Percentiles rank a stretch among this genome's conserved stretches.
Evolutionary conservation across 352 stramenopile species (phyloP).

Genomic region (Pythium phragmiticola): DNA sequence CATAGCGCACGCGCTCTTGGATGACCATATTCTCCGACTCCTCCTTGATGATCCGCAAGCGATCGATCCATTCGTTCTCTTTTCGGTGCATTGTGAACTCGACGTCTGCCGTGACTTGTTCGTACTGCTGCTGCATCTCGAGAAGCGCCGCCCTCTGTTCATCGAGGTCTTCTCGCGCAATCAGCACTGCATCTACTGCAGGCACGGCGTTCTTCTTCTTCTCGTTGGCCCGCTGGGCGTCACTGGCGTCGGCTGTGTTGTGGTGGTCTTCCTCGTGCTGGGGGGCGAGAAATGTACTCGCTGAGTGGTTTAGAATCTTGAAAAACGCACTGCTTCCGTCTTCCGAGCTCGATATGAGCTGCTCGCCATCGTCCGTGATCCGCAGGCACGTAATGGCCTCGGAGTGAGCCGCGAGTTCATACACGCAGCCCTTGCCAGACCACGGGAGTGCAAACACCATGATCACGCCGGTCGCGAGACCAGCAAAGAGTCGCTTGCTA

Average conservation of each 20-base stretch:
- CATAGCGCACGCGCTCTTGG: slow-evolving; percentile 72
- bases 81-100: slow-evolving; percentile 85
- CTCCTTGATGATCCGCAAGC: slow-evolving; percentile 73
- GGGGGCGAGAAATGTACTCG: background rate
- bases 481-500: slow-evolving; percentile 61
- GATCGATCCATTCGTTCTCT: slow-evolving; percentile 87
- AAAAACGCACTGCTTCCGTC: slow-evolving; percentile 69
- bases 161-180: slow-evolving; percentile 78
- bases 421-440: slow-evolving; percentile 28
- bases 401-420: slow-evolving; percentile 56
- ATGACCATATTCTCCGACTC: slow-evolving; percentile 76
- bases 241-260: background rate
- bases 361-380: slow-evolving; percentile 74
- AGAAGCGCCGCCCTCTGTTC: slow-evolving; percentile 48
- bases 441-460: slow-evolving; percentile 67
- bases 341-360: slow-evolving; percentile 54
- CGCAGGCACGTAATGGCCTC: slow-evolving; percentile 63
- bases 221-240: slow-evolving; percentile 21
- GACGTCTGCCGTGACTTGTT: slow-evolving; percentile 80
- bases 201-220: slow-evolving; percentile 27
- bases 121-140: slow-evolving; percentile 67
- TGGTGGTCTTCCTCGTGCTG: background rate
- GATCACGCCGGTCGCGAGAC: slow-evolving; percentile 60
- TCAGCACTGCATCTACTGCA: slow-evolving; percentile 50
- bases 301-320: slow-evolving; percentile 30